Evolutionary conservation across 352 stramenopile genomes (phyloP).

Genomic region (Sclerospora graminicola): DNA sequence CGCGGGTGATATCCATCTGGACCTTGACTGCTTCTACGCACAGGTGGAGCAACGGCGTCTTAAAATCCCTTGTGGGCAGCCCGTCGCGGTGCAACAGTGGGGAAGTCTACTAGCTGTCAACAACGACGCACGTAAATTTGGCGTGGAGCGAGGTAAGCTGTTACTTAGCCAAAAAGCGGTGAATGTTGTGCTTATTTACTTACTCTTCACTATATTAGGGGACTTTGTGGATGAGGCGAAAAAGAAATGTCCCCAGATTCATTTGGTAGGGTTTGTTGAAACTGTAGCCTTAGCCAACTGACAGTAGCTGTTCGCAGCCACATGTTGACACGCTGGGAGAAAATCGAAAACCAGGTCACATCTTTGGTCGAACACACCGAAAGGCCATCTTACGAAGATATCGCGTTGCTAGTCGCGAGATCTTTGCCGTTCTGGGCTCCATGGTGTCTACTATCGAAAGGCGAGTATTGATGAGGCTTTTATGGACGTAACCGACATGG

Average conservation of each 20-base stretch:
- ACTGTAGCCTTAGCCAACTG: neutral
- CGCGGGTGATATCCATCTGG: slow-evolving; percentile 74
- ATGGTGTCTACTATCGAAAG: slow-evolving; percentile 50
- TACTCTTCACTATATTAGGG: slow-evolving; percentile 9
- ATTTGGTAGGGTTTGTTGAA: slow-evolving; percentile 37
- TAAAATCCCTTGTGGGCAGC: slow-evolving; percentile 44
- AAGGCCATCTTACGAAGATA: slow-evolving; percentile 78
- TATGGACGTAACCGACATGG: slow-evolving; percentile 66
- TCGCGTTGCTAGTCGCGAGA: slow-evolving; percentile 63
- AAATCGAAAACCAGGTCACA: slow-evolving; percentile 47
- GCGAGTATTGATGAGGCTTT: slow-evolving; percentile 79
- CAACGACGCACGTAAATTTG: slow-evolving; percentile 66
- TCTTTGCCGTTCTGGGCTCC: slow-evolving; percentile 50
- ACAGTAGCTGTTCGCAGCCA: slow-evolving; percentile 28
- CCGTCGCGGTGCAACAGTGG: slow-evolving; percentile 80
- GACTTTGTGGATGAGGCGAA: slow-evolving; percentile 43
- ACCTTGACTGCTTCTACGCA: slow-evolving; percentile 85
- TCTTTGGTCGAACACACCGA: slow-evolving; percentile 65
- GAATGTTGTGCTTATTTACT: neutral
- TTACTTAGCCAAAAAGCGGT: neutral
- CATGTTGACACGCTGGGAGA: slow-evolving; percentile 78
- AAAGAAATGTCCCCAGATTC: slow-evolving; percentile 73
- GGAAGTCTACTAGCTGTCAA: slow-evolving; percentile 77
- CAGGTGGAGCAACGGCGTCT: slow-evolving; percentile 75
- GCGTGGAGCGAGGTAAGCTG: slow-evolving; percentile 38